Percentiles rank a stretch among this genome's conserved stretches.
Conservation (phyloP, 371 early-diverging fungal genomes). For the Sporodiniella umbellata region DNA sequence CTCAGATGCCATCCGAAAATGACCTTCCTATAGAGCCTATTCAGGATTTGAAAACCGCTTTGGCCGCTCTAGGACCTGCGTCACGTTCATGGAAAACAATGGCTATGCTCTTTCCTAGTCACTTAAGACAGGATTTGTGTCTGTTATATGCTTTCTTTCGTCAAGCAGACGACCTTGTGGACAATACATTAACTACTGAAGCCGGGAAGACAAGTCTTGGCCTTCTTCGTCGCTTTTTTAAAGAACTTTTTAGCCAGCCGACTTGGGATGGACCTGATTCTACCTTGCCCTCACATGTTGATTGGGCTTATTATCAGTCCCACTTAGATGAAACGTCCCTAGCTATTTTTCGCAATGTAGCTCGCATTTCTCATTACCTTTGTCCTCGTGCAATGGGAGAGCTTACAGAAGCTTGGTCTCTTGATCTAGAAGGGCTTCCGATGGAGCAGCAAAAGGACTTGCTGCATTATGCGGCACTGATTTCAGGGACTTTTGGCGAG, state of each 20-base stretch:
- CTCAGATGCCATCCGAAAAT: slow-evolving; percentile 16
- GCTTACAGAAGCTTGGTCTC: slow-evolving; percentile 47
- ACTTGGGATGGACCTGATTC: too few relatives aligned
- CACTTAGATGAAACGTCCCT: slow-evolving; percentile 23
- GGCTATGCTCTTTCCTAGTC: slow-evolving; percentile 45
- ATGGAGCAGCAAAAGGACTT: slow-evolving; percentile 40
- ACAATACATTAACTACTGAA: slow-evolving; percentile 29
- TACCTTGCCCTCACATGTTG: slow-evolving; percentile 21
- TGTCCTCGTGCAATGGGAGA: slow-evolving; percentile 43
- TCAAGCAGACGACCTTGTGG: slow-evolving; percentile 55
- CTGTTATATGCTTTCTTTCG: slow-evolving; percentile 58
- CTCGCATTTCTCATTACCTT: slow-evolving; percentile 37
- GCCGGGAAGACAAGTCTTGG: slow-evolving; percentile 19
- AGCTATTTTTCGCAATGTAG: slow-evolving; percentile 29
- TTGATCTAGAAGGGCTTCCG: slow-evolving; percentile 36
- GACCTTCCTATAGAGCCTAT: slow-evolving; percentile 27
- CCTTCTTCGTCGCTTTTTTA: slow-evolving; percentile 23
- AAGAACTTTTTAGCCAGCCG: too few relatives aligned
- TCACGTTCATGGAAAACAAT: slow-evolving; percentile 52
- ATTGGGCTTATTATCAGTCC: slow-evolving; percentile 28
- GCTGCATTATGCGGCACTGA: slow-evolving; percentile 39
- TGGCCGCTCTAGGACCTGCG: slow-evolving; percentile 26
- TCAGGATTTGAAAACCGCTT: slow-evolving; percentile 26
- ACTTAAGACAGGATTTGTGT: slow-evolving; percentile 47
- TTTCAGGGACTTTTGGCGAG: slow-evolving; percentile 56